These are phyloP conservation scores for Diplodia seriata DNA, from an alignment of 2,329 filamentous ascomycete genomes.

Conservation along the genomic window DNA sequence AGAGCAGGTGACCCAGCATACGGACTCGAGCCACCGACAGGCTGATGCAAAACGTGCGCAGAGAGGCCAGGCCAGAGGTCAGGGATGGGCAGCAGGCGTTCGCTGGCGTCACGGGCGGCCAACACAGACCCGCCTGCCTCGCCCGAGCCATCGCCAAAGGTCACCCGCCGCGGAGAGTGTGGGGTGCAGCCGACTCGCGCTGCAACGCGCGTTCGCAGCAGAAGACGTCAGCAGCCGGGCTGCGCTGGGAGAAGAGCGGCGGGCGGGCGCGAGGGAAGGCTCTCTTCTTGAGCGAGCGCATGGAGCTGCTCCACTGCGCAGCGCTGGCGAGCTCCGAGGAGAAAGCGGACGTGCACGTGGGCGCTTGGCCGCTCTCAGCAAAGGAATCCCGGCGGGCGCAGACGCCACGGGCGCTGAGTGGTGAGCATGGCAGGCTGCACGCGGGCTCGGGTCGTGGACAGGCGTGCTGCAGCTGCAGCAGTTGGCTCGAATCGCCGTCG, in stretches of 20 bases:
- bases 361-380: constrained; percentile 23
- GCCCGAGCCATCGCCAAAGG: constrained; percentile 23
- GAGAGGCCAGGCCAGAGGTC: constrained; percentile 8
- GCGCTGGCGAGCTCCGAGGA: constrained; percentile 30
- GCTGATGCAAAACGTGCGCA: constrained; percentile 32
- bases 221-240: neutral
- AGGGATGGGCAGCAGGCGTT: constrained; percentile 22
- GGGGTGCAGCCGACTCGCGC: constrained; percentile 14
- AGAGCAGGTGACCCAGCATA: constrained; percentile 30
- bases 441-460: neutral
- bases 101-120: constrained; percentile 30
- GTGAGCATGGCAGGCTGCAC: constrained; percentile 23
- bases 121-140: constrained; percentile 20
- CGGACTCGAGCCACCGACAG: constrained; percentile 30
- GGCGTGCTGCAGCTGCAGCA: neutral
- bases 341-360: constrained; percentile 20
- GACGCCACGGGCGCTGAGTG: constrained; percentile 24
- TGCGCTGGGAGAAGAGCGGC: neutral
- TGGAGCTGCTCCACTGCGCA: constrained; percentile 15
- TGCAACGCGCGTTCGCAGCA: constrained; percentile 12
- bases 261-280: neutral
- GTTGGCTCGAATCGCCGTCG: neutral
- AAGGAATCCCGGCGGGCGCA: constrained; percentile 18
- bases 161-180: constrained; percentile 18
- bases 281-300: constrained; percentile 2